phyloP scores from a whole-genome alignment of 495 filamentous ascomycete genomes.

The Thermochaetoides thermophila region DNA sequence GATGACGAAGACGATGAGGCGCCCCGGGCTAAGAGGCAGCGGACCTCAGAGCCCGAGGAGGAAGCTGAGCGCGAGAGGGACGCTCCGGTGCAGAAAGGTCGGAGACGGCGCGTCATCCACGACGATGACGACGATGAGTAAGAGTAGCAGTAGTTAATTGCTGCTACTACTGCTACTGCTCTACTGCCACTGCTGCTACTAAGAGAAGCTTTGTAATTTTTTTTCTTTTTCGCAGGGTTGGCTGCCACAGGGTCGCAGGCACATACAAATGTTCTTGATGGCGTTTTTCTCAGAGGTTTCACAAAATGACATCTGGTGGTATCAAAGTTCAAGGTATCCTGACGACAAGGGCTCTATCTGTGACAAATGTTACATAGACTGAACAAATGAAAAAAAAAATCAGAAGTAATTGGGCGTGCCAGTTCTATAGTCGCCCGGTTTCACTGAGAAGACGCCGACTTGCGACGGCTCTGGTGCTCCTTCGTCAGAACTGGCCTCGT shows the following conservation, averaged over 20 bases:
- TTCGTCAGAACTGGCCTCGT: conserved; percentile 32
- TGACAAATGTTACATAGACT: too few relatives aligned
- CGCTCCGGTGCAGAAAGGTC: conserved; percentile 17
- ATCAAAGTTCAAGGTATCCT: too few relatives aligned
- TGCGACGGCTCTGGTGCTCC: conserved; percentile 16
- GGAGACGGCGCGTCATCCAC: conserved; percentile 31
- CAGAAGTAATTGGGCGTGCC: conserved; percentile 27
- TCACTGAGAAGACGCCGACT: conserved; percentile 25
- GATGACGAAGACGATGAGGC: conserved; percentile 33
- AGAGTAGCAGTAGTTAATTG: too few relatives aligned
- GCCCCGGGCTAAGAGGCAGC: conserved; percentile 34
- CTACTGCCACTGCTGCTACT: too few relatives aligned
- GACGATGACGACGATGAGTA: conserved; percentile 32
- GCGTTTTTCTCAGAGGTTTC: conserved; percentile 1
- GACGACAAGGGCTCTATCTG: too few relatives aligned
- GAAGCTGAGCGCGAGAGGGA: conserved; percentile 24
- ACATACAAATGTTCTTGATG: too few relatives aligned
- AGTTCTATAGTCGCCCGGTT: conserved; percentile 20
- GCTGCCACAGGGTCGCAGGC: conserved; percentile 1
- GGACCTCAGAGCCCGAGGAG: conserved; percentile 31
- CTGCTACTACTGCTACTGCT: too few relatives aligned
- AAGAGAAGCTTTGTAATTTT: conserved; percentile 2
- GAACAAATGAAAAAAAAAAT: too few relatives aligned
- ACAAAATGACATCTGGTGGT: too few relatives aligned
- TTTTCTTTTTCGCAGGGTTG: too few relatives aligned